Evolutionary conservation across 2,329 filamentous ascomycete species (phyloP), one percentile per base, ranked within the genome.

Genomic region (Talaromyces sp.): DNA sequence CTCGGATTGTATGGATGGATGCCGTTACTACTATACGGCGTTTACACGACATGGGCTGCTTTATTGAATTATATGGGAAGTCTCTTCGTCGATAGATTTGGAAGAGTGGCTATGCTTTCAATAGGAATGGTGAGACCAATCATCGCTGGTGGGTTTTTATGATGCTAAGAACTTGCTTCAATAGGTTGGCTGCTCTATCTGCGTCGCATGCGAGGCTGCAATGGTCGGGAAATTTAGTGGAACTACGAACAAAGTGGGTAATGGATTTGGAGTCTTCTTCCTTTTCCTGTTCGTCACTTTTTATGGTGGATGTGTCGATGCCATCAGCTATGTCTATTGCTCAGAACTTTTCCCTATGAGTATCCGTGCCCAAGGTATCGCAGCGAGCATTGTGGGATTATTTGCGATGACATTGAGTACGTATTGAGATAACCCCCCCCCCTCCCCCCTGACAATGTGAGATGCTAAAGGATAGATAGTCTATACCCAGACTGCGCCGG

Each of bases 271-370:
- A 27, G 24, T 27, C 24, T 27, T 48, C 4, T 47, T 51, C 9
- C 39, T 43, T 9, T 52, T 33, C 16, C 8, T 39, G 3, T 33
- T 22, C 33, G 17, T 39, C n/a, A 49, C 39, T 3, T 44, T 48
- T 20, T 52, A 48, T 13, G 33, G 37, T 4, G 11, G 6, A 7
- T 29, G 14, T 16, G 19, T 46, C 17, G 55, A 56, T 47, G 49
- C 47, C 14, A 51, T 36, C 17, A 50, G 32, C 22, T 56, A 55
- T 32, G 40, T 58, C 4, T 58, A 58, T 30, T 54, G 51, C 44
- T 14, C 27, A 5, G 58, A 58, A 42, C 30, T 58, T 16, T 61
- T 56, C 19, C 58, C 51, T 3, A 56, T 30, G 3, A 35, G 32
- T 3, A 3, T 58, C 6, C 40, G 58, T 3, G 47, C 52, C 10